Percentiles rank a stretch among this genome's conserved stretches.
Evolutionary conservation across 2,329 filamentous ascomycete genomes (phyloP).

Genomic region (Fusarium udum): DNA sequence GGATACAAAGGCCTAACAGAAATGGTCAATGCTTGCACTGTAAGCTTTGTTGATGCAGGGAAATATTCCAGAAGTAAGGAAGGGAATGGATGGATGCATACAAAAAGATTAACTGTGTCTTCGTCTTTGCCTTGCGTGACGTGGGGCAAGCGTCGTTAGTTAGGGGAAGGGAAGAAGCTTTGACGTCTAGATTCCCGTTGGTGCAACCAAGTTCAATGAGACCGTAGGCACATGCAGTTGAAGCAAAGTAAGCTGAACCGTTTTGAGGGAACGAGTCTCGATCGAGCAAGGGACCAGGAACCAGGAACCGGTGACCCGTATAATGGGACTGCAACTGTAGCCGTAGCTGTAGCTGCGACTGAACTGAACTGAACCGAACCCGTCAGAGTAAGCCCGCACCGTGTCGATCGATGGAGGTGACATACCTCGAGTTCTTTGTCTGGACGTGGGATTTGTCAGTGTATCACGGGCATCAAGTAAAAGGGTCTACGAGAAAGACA

Average conservation of each 20-base stretch:
- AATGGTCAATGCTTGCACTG: constrained; percentile 2
- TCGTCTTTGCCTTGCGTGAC: constrained; percentile 27
- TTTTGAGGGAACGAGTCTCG: constrained; percentile 4
- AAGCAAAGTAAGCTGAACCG: neutral
- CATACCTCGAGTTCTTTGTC: neutral
- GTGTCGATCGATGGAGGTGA: constrained; percentile 20
- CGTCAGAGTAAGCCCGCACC: constrained; percentile 31
- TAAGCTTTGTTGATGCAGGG: constrained; percentile 7
- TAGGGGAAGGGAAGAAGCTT: constrained; percentile 36
- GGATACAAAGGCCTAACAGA: neutral
- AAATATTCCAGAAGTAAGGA: constrained; percentile 38
- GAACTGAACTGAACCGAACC: constrained; percentile 10
- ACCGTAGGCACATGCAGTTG: neutral
- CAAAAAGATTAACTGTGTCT: constrained; percentile 15
- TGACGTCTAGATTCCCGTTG: constrained; percentile 20
- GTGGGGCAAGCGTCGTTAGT: constrained; percentile 26
- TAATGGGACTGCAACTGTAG: constrained; percentile 7
- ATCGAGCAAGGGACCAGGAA: constrained; percentile 35
- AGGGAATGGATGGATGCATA: constrained; percentile 11
- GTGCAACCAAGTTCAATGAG: constrained; percentile 24
- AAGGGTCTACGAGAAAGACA: neutral
- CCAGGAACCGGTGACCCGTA: constrained; percentile 17
- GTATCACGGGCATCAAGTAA: constrained; percentile 5
- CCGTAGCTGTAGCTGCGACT: neutral
- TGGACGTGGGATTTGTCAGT: neutral